Conservation (phyloP, 192 early-diverging fungal genomes). For the Haplosporangium gracile region DNA sequence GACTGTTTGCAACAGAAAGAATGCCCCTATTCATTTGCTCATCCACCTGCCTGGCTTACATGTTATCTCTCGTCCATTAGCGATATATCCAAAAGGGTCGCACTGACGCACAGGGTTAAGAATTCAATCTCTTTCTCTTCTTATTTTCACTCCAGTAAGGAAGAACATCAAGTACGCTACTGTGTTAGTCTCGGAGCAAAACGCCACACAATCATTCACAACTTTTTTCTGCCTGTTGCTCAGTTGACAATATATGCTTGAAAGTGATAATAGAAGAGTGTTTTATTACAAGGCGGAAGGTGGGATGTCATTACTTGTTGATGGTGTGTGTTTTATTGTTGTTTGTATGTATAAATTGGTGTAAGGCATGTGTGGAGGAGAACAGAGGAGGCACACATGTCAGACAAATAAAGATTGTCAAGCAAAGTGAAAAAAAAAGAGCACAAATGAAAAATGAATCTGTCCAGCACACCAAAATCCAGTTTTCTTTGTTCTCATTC, state of each 20-base stretch:
- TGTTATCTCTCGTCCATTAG: no score
- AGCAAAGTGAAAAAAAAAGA: not conserved
- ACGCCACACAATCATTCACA: no score
- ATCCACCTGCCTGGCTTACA: no score
- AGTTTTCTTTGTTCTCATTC: not conserved
- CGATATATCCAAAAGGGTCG: no score
- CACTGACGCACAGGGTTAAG: no score
- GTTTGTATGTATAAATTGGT: not conserved
- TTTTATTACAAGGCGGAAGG: slow-evolving; percentile 5
- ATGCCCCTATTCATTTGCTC: no score
- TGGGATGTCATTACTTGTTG: not conserved
- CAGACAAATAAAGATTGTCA: not conserved
- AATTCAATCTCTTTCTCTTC: no score
- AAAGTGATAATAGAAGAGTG: not conserved
- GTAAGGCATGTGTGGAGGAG: not conserved
- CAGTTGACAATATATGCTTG: not conserved
- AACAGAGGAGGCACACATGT: not conserved
- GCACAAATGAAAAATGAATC: not conserved
- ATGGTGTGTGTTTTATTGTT: not conserved
- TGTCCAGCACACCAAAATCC: slow-evolving; percentile 1
- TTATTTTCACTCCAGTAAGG: no score
- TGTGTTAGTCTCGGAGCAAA: no score
- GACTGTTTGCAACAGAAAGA: no score
- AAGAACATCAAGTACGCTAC: no score
- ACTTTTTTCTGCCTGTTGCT: no score